Percentiles rank a stretch among this genome's conserved stretches.
Evolutionary conservation across 2,329 filamentous ascomycete species (phyloP).

Genomic region (Neophaeococcomyces aloes): DNA sequence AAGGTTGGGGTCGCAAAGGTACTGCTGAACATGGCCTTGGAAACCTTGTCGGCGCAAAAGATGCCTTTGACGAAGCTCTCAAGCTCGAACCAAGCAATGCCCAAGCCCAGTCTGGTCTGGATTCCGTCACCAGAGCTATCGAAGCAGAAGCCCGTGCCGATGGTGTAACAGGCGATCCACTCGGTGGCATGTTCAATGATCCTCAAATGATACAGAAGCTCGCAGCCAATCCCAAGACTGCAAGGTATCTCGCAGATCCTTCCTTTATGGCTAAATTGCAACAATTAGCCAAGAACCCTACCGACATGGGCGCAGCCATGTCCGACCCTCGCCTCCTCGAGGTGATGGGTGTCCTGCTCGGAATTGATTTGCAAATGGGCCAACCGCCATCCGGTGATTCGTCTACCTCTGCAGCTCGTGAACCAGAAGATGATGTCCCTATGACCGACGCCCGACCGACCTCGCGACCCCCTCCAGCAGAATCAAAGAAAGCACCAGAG

Average conservation of each 20-base stretch:
- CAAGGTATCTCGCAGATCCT: constrained; percentile 64
- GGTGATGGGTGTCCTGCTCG: constrained; percentile 86
- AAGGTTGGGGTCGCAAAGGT: constrained; percentile 90
- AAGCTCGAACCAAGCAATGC: constrained; percentile 87
- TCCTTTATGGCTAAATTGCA: constrained; percentile 87
- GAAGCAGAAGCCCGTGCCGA: constrained; percentile 60
- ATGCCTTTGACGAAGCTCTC: constrained; percentile 88
- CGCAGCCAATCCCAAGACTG: constrained; percentile 88
- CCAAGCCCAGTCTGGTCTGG: constrained; percentile 79
- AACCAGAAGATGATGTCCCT: constrained; percentile 59
- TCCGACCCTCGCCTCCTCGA: constrained; percentile 85
- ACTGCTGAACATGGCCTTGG: constrained; percentile 79
- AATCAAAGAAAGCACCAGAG: constrained; percentile 48
- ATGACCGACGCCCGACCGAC: constrained; percentile 61
- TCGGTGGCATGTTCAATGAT: constrained; percentile 92
- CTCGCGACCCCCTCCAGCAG: constrained; percentile 34
- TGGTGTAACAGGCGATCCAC: constrained; percentile 56
- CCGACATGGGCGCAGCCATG: constrained; percentile 65
- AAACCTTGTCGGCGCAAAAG: constrained; percentile 71
- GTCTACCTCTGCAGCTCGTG: constrained; percentile 28
- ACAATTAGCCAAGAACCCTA: constrained; percentile 68
- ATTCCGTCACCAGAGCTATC: constrained; percentile 78
- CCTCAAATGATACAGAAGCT: constrained; percentile 84
- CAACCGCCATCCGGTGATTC: constrained; percentile 33
- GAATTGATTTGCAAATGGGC: constrained; percentile 76